Evolutionary conservation across 2,329 filamentous ascomycete genomes (phyloP).

Genomic region (Uncinocarpus reesii): DNA sequence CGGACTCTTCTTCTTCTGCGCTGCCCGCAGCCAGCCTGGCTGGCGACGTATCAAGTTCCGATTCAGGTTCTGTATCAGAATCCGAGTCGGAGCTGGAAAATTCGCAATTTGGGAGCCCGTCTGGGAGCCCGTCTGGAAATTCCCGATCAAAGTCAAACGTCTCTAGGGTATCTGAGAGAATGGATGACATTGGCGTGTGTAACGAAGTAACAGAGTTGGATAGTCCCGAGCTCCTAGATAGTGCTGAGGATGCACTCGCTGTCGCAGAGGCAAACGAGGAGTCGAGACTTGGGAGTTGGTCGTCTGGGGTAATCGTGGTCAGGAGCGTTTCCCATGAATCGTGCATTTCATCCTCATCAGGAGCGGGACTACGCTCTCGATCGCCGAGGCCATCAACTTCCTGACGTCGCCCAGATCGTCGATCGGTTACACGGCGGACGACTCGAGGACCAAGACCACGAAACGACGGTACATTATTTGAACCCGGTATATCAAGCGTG

Average conservation of each 20-base stretch:
- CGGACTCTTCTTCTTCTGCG: not conserved
- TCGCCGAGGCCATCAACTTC: constrained; percentile 67
- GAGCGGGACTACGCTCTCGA: constrained; percentile 67
- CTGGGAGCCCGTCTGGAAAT: constrained; percentile 28
- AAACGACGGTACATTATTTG: constrained; percentile 23
- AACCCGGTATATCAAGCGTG: constrained; percentile 17
- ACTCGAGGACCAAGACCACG: constrained; percentile 30
- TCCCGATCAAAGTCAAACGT: no score
- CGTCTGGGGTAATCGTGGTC: constrained; percentile 69
- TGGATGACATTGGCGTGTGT: constrained; percentile 30
- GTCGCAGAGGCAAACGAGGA: constrained; percentile 65
- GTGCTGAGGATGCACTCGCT: constrained; percentile 24
- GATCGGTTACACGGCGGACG: constrained; percentile 20
- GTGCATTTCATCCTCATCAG: constrained; percentile 42
- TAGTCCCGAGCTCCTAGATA: constrained; percentile 20
- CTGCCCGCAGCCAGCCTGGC: not conserved
- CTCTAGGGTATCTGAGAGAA: constrained; percentile 18
- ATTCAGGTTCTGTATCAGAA: constrained; percentile 9
- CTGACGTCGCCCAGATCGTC: constrained; percentile 18
- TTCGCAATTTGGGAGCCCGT: constrained; percentile 31
- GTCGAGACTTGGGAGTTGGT: constrained; percentile 64
- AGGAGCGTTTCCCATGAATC: constrained; percentile 70
- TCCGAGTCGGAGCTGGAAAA: constrained; percentile 20
- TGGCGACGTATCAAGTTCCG: constrained; percentile 20
- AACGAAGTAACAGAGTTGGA: constrained; percentile 36